Evolutionary conservation across 306 rosid genomes (phyloP).

Genomic region (Fragaria vesca): DNA sequence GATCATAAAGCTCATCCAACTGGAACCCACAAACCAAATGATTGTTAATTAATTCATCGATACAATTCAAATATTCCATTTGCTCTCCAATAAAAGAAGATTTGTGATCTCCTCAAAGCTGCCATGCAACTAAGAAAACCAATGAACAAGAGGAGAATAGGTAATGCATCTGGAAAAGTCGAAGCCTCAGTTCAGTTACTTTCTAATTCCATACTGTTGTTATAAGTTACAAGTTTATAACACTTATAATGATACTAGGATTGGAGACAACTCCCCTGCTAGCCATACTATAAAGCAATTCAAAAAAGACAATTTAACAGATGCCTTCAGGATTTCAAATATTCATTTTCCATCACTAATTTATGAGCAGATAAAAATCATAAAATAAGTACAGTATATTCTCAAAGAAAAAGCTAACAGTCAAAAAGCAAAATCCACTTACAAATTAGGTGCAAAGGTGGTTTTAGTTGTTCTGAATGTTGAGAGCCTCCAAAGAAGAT

Average conservation of each 20-base stretch:
- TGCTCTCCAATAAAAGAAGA: neutral
- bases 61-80: neutral
- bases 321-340: neutral
- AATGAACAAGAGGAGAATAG: neutral
- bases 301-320: neutral
- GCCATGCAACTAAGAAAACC: neutral
- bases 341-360: neutral
- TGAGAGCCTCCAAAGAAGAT: conserved; percentile 30
- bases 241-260: neutral
- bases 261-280: neutral
- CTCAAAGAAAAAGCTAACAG: neutral
- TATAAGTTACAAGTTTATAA: neutral
- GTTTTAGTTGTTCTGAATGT: conserved; percentile 28
- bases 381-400: neutral
- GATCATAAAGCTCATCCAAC: neutral
- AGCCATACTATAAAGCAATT: neutral
- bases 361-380: neutral
- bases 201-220: neutral
- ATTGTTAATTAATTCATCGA: neutral
- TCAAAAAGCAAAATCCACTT: neutral
- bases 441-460: conserved; percentile 5
- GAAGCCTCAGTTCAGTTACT: neutral
- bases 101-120: neutral
- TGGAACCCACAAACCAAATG: neutral
- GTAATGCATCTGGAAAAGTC: neutral